phyloP scores from a whole-genome alignment of 495 filamentous ascomycete species.

The Rhizodiscina lignyota region DNA sequence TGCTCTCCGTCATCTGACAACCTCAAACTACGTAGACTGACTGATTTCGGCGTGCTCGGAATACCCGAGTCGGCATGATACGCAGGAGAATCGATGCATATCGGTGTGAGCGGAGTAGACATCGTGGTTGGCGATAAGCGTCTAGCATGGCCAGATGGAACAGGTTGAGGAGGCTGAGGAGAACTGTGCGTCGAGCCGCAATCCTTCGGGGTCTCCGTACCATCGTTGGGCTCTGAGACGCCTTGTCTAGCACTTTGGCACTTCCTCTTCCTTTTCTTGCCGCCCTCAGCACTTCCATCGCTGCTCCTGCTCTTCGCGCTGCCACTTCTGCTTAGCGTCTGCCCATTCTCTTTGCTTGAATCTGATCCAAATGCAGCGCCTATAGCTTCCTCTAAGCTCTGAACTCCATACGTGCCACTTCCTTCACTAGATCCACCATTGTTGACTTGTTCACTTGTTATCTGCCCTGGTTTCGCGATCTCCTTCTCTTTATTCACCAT shows the following conservation, averaged over 20 bases:
- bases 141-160: constrained; percentile 9
- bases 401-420: constrained; percentile 42
- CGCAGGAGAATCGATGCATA: constrained; percentile 24
- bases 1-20: constrained; percentile 27
- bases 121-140: constrained; percentile 15
- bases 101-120: constrained; percentile 39
- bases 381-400: constrained; percentile 43
- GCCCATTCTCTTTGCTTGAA: no score
- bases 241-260: not conserved
- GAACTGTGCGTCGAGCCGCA: constrained; percentile 8
- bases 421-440: constrained; percentile 3
- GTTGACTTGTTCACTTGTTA: not conserved
- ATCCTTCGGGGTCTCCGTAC: constrained; percentile 9
- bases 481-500: no score
- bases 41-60: constrained; percentile 24
- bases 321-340: no score
- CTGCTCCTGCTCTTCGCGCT: constrained; percentile 19
- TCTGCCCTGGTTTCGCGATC: no score
- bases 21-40: constrained; percentile 36
- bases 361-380: constrained; percentile 17
- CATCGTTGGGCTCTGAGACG: not conserved
- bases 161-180: constrained; percentile 15
- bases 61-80: constrained; percentile 25
- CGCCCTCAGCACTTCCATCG: constrained; percentile 2
- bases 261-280: constrained; percentile 1